phyloP scores from a whole-genome alignment of 352 stramenopile genomes.

The Phytophthora tentaculata region DNA sequence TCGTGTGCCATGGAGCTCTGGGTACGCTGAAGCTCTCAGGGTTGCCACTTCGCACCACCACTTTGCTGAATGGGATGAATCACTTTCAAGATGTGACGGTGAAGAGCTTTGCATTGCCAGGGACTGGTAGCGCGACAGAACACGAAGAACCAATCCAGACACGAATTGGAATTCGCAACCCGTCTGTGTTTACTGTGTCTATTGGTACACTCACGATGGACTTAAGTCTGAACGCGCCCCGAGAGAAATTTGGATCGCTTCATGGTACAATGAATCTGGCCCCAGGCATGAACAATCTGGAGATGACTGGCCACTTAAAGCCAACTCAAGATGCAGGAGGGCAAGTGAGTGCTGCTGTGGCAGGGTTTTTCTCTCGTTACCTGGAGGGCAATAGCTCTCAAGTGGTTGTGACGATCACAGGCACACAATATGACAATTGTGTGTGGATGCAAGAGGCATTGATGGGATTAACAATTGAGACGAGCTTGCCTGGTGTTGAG shows the following conservation, averaged over 20 bases:
- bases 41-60: constrained; percentile 55
- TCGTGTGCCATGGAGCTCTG: constrained; percentile 68
- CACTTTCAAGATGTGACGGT: constrained; percentile 70
- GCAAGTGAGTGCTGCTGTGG: constrained; percentile 54
- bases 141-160: constrained; percentile 61
- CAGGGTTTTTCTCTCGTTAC: constrained; percentile 76
- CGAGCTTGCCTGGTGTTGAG: constrained; percentile 65
- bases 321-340: constrained; percentile 49
- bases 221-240: constrained; percentile 40
- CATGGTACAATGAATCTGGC: constrained; percentile 61
- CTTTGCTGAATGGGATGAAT: constrained; percentile 63
- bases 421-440: constrained; percentile 56
- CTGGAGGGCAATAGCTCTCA: constrained; percentile 58
- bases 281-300: constrained; percentile 56
- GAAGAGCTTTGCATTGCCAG: constrained; percentile 63
- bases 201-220: constrained; percentile 69
- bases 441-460: constrained; percentile 72
- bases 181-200: constrained; percentile 70
- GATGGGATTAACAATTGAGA: constrained; percentile 63
- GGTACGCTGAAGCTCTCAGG: constrained; percentile 61
- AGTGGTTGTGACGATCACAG: constrained; percentile 59
- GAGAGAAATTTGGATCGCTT: constrained; percentile 57
- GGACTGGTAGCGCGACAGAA: constrained; percentile 38
- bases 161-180: constrained; percentile 72
- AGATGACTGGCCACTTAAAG: constrained; percentile 55